phyloP scores from a whole-genome alignment of 2,329 filamentous ascomycete species.

The Monilinia laxa region DNA sequence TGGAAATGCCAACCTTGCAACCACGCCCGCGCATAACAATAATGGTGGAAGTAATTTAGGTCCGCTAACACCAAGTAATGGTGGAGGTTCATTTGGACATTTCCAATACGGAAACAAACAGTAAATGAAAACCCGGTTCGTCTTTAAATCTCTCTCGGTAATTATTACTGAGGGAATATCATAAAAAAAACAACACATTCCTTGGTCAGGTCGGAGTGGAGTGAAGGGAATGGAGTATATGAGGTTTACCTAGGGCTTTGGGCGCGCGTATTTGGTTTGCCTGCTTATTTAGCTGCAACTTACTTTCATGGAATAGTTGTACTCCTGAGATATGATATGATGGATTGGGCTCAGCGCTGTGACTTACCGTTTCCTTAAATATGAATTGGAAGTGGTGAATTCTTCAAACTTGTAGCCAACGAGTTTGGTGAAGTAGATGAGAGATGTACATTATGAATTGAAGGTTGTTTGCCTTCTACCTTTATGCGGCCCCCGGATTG shows the following conservation, averaged over 20 bases:
- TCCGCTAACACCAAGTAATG: constrained; percentile 75
- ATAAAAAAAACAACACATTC: constrained; percentile 3
- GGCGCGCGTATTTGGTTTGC: constrained; percentile 7
- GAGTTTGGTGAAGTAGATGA: not conserved
- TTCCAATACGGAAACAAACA: constrained; percentile 49
- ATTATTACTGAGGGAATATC: not conserved
- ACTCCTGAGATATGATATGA: not conserved
- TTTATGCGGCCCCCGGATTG: not conserved
- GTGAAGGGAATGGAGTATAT: constrained; percentile 7
- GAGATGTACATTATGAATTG: constrained; percentile 10
- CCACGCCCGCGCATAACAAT: constrained; percentile 54
- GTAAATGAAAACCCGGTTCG: not conserved
- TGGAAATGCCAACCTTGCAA: constrained; percentile 52
- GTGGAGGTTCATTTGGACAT: constrained; percentile 71
- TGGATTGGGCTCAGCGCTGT: not conserved
- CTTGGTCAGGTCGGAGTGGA: not conserved
- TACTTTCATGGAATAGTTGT: not conserved
- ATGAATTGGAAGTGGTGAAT: constrained; percentile 1
- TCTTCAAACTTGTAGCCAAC: not conserved
- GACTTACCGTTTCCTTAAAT: not conserved
- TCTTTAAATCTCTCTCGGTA: not conserved
- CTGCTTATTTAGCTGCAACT: not conserved
- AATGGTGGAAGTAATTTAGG: constrained; percentile 53
- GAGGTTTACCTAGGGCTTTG: not conserved
- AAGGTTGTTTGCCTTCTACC: not conserved